These are phyloP conservation scores for Aspergillus clavatus DNA, from an alignment of 2,329 filamentous ascomycete genomes.

Conservation along the genomic window DNA sequence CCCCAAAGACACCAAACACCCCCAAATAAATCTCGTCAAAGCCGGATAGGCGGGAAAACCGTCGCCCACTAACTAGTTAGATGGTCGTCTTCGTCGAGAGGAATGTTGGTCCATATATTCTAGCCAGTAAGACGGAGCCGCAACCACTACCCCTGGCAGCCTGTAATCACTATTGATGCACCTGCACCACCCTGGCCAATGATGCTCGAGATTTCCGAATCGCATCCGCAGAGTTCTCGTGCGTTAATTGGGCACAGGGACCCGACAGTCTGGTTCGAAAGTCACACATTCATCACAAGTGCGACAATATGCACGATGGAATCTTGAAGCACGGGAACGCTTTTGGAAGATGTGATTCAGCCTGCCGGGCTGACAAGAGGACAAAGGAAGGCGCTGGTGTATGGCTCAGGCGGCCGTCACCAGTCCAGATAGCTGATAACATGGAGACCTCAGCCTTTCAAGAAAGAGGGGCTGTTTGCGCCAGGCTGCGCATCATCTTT, in stretches of 20 bases:
- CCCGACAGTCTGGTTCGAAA: conserved; percentile 13
- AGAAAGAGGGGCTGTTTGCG: no score
- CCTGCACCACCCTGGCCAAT: background rate
- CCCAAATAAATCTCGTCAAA: no score
- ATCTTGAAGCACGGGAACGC: background rate
- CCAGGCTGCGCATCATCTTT: no score
- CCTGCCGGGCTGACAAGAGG: background rate
- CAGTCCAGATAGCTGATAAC: background rate
- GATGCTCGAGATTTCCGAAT: background rate
- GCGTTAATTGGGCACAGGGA: conserved; percentile 10
- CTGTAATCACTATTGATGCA: background rate
- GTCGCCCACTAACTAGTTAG: no score
- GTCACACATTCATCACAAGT: conserved; percentile 10
- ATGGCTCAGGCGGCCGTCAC: background rate
- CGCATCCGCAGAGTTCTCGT: background rate
- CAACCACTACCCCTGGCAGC: background rate
- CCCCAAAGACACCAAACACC: no score
- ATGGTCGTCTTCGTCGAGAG: no score
- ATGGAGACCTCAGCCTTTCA: no score
- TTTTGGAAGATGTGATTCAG: background rate
- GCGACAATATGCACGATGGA: conserved; percentile 5
- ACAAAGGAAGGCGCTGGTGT: background rate
- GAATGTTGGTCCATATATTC: background rate
- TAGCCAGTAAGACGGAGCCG: background rate
- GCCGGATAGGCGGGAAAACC: no score